These are phyloP conservation scores for Fragaria iinumae DNA, from an alignment of 306 rosid genomes.

Conservation along the genomic window DNA sequence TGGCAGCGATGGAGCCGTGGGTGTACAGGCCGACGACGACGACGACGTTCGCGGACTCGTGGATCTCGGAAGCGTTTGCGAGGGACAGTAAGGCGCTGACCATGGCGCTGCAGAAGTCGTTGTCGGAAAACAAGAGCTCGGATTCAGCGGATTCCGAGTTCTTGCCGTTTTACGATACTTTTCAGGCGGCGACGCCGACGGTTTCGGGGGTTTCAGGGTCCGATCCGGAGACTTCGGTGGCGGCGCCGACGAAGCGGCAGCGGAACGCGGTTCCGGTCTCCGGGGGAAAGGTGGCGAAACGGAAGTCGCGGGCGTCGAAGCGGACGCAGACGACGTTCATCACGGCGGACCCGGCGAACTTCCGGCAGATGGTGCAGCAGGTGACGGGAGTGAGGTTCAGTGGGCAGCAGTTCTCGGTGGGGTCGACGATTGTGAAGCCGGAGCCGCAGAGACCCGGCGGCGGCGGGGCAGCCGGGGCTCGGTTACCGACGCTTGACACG, in stretches of 20 bases:
- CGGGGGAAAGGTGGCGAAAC: constrained; percentile 46
- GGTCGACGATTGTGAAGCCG: constrained; percentile 61
- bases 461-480: constrained; percentile 18
- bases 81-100: constrained; percentile 58
- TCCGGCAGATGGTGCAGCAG: constrained; percentile 95
- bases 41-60: constrained; percentile 36
- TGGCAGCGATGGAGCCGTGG: constrained; percentile 54
- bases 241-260: constrained; percentile 32
- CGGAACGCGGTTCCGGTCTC: constrained; percentile 24
- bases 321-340: constrained; percentile 79
- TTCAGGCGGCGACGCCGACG: constrained; percentile 45
- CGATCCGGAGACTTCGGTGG: constrained; percentile 45
- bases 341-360: constrained; percentile 83
- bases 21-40: constrained; percentile 19
- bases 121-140: constrained; percentile 21
- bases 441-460: constrained; percentile 59
- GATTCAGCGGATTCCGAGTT: constrained; percentile 5
- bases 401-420: neutral
- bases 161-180: constrained; percentile 24
- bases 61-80: constrained; percentile 50
- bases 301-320: constrained; percentile 86
- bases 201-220: constrained; percentile 63
- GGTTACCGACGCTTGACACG: constrained; percentile 92
- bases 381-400: constrained; percentile 69
- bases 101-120: constrained; percentile 58